A percentile compares a stretch with the other conserved stretches of the same genome.
These are phyloP conservation scores for Cutaneotrichosporon dermatis DNA, from an alignment of 1,284 basidiomycete genomes.

Conservation along the genomic window DNA sequence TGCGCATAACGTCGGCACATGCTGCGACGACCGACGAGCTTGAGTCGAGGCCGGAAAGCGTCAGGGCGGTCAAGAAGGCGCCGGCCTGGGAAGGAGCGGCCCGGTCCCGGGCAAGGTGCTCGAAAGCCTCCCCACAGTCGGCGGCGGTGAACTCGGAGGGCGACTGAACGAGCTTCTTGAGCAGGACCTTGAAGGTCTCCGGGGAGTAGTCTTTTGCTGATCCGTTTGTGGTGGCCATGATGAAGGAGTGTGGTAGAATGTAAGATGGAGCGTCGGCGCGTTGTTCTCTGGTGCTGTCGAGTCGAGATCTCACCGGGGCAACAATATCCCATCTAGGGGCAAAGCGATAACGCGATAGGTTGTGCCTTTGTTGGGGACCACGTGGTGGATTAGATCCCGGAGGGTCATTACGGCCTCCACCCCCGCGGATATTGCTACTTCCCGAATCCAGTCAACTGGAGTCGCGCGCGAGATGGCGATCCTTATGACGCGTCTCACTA, in stretches of 20 bases:
- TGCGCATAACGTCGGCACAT: conserved; percentile 67
- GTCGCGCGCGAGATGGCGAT: no score
- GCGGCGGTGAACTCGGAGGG: conserved; percentile 68
- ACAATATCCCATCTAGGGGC: no score
- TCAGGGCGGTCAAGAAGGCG: conserved; percentile 75
- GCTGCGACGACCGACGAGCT: conserved; percentile 70
- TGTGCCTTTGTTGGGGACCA: no score
- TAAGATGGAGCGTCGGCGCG: no score
- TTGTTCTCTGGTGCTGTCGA: no score
- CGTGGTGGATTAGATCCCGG: no score
- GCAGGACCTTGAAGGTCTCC: conserved; percentile 67
- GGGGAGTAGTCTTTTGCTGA: conserved; percentile 41
- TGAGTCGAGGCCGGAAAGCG: conserved; percentile 67
- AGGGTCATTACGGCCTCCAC: no score
- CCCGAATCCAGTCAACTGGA: not conserved
- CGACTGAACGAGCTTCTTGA: conserved; percentile 69
- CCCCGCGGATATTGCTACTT: no score
- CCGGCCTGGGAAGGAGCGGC: conserved; percentile 58
- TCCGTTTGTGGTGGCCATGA: conserved; percentile 6
- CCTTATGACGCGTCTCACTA: not conserved
- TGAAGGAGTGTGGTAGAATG: not conserved
- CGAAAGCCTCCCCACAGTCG: conserved; percentile 65
- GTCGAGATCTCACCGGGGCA: no score
- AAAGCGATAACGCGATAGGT: no score
- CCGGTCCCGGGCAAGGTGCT: conserved; percentile 58